Base-by-base conservation (phyloP, 2,329 filamentous ascomycete species). In the Pseudocercospora macadamiae region DNA sequence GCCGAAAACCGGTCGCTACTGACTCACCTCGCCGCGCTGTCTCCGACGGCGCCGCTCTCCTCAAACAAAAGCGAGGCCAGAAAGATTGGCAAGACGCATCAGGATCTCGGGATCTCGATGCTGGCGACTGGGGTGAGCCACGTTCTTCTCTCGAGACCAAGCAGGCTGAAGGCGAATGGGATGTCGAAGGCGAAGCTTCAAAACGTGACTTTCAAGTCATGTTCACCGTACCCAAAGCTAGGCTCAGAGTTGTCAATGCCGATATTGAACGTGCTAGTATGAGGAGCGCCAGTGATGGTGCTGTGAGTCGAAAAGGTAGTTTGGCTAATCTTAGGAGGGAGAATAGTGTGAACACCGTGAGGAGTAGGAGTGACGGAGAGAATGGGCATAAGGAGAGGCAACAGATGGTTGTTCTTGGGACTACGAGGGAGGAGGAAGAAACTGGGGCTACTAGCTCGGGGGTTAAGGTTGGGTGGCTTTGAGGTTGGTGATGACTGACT, bases 221-320 rank as follows among this genome's bases (percentile, higher is more conserved):
- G 85, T 97, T 96, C 74, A 97, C 93, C 0, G 91, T 97, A 60
- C 93, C 95, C 2, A 91, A 89, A 73, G 89, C 93, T 74, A 86
- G 86, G 66, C 76, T 97, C 63, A 80, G 93, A 23, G 92, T 97
- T n/a, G 93, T 97, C 18, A 97, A 97, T 73, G 88, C 85, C 51
- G 89, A 89, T 68, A 76, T 80, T 51, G 74, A 77, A 61, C 64
- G 71, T 55, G 70, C 70, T 28, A 75, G 72, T 64, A 44, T 74
- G 65, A 59, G 72, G 48, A 73, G 70, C 59, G 70, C 68, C 3
- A 72, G 69, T 28, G 73, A 71, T 54, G 66, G 69, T 3, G 68
- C 61, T 16, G 37, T 68, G 18, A 65, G 62, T 47, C 48, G 66
- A 9, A 63, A 55, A 6, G 61, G 55, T 16, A 68, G 66, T 51